Conservation (phyloP, 495 filamentous ascomycete genomes). For the Lasiosphaeria hispida region DNA sequence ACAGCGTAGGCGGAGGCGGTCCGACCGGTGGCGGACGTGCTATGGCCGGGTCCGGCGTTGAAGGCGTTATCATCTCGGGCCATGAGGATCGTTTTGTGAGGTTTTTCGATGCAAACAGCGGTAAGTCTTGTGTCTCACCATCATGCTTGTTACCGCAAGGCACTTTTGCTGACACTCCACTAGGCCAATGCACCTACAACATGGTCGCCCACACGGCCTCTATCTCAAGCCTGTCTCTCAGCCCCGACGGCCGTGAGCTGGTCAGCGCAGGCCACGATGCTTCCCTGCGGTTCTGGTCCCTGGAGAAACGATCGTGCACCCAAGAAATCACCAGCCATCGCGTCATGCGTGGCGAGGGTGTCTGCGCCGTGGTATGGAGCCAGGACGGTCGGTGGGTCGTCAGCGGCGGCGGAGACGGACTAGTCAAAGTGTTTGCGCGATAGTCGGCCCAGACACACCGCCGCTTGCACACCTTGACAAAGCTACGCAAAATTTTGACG, state of each 20-base stretch:
- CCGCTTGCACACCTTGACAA: too few relatives aligned
- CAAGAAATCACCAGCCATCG: constrained; percentile 92
- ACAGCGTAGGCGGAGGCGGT: constrained; percentile 53
- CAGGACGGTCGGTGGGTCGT: constrained; percentile 93
- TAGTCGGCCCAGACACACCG: constrained; percentile 12
- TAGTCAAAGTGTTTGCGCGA: constrained; percentile 89
- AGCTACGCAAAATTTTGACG: too few relatives aligned
- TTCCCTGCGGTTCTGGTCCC: constrained; percentile 92
- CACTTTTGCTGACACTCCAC: constrained; percentile 30
- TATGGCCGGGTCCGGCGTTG: constrained; percentile 65
- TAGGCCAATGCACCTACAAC: constrained; percentile 98
- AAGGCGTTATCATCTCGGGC: constrained; percentile 89
- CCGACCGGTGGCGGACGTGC: constrained; percentile 74
- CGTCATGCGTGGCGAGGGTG: constrained; percentile 90
- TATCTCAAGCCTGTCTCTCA: constrained; percentile 85
- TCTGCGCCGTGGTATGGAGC: constrained; percentile 91
- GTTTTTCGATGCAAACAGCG: constrained; percentile 97
- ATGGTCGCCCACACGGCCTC: constrained; percentile 95
- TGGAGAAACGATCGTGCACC: constrained; percentile 88
- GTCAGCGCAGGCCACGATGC: constrained; percentile 96
- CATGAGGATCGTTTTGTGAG: constrained; percentile 94
- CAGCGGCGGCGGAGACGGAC: constrained; percentile 90
- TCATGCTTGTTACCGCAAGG: neutral
- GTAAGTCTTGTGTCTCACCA: constrained; percentile 54
- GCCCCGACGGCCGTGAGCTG: constrained; percentile 88